Evolutionary conservation across 306 rosid genomes (phyloP).

Genomic region (Medicago lupulina): DNA sequence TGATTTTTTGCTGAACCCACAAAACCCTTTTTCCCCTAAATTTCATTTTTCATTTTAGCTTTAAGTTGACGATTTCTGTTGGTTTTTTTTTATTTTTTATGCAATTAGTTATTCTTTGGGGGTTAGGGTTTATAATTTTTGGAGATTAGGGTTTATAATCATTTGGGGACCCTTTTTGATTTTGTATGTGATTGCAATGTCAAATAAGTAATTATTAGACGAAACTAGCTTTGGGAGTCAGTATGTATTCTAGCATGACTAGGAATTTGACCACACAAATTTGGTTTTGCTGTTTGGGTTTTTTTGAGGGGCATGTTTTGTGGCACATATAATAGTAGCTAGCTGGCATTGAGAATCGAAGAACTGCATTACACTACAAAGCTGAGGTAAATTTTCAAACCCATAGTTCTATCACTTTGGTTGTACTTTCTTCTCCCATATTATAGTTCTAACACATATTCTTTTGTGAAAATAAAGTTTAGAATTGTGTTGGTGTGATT

Average conservation of each 20-base stretch:
- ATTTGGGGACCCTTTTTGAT: no score
- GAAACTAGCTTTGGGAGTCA: constrained; percentile 24
- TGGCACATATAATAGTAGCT: constrained; percentile 35
- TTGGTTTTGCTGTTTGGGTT: constrained; percentile 36
- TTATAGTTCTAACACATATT: no score
- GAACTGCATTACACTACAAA: constrained; percentile 40
- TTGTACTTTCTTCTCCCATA: background rate
- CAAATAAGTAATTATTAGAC: constrained; percentile 45
- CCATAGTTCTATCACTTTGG: background rate
- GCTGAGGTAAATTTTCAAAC: constrained; percentile 39
- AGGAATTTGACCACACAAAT: constrained; percentile 33
- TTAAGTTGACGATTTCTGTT: no score
- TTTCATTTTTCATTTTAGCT: no score
- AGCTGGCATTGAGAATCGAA: constrained; percentile 16
- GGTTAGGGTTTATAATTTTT: no score
- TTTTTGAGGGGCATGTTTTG: constrained; percentile 41
- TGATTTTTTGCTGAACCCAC: no score
- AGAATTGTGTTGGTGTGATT: no score
- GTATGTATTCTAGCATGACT: constrained; percentile 39
- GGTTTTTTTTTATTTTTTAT: no score
- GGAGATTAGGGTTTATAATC: no score
- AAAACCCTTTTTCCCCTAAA: no score
- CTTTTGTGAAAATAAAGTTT: background rate
- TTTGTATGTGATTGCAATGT: no score
- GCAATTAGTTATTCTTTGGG: no score